A percentile compares a stretch with the other conserved stretches of the same genome.
Evolutionary conservation across 2,329 filamentous ascomycete genomes (phyloP).

Genomic region (Verticillium longisporum): DNA sequence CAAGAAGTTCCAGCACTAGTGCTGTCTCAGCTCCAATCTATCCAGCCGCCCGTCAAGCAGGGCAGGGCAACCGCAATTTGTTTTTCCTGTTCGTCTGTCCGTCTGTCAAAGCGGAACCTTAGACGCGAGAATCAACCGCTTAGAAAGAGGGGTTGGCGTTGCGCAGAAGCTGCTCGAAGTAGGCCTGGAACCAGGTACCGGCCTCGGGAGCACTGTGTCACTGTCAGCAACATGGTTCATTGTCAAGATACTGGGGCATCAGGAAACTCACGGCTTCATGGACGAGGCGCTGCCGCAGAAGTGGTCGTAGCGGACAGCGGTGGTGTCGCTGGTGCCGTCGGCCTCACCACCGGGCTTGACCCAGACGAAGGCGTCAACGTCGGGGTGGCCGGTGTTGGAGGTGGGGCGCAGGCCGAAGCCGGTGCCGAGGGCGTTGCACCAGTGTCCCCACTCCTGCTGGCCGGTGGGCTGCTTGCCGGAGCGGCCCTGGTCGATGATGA

Average conservation of each 20-base stretch:
- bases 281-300: constrained; percentile 49
- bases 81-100: not conserved
- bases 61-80: not conserved
- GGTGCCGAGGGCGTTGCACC: constrained; percentile 59
- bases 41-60: not conserved
- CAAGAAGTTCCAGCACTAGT: not conserved
- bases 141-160: constrained; percentile 48
- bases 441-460: constrained; percentile 56
- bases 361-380: constrained; percentile 64
- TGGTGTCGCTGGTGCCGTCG: constrained; percentile 40
- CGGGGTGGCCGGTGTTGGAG: constrained; percentile 49
- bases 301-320: constrained; percentile 42
- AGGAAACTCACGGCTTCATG: constrained; percentile 43
- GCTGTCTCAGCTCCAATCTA: not conserved
- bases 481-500: constrained; percentile 46
- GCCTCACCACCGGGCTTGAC: constrained; percentile 61
- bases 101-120: not conserved
- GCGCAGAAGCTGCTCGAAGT: constrained; percentile 49
- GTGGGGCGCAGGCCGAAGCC: constrained; percentile 60
- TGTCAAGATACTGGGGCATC: too few relatives aligned
- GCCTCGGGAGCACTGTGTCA: constrained; percentile 51
- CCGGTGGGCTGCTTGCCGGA: constrained; percentile 54
- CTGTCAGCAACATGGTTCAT: not conserved
- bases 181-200: constrained; percentile 60
- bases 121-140: not conserved